Evolutionary conservation across 1,284 basidiomycete genomes (phyloP), one percentile per base, ranked within the genome.

Genomic region (Phylloporus sp.): DNA sequence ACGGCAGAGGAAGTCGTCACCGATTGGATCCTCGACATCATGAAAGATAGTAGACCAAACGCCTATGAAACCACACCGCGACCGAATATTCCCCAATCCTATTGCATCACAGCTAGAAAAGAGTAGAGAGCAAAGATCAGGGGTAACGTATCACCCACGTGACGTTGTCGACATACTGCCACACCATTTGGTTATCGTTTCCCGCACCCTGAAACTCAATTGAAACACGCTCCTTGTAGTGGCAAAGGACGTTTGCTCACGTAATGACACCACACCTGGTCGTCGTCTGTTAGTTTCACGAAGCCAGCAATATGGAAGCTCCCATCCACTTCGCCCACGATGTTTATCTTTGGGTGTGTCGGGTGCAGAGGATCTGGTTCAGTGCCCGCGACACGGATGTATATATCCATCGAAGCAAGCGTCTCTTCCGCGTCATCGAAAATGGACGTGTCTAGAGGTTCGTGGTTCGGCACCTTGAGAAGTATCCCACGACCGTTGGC

Each of bases 1-100:
- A 6, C 6, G 31, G 11, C n/a, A 47, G 10, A 20, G 2, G 22
- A 50, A 34, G 24, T 26, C 17, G 56, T 47, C 34, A 86, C 85
- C 85, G 64, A 86, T 79, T 28, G 86, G 86, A 69, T 87, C 86
- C 39, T 81, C 82, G 2, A 58, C 64, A 34, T 90, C 87, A 64
- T 92, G 90, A 49, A 86, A 83, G 10, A 86, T 77, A 0, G 90
- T 91, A 2, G 89, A 88, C 90, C 90, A 92, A 13, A 84, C 67
- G 0, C 90, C 90, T 18, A 91, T 70, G 2, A 88, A 80, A 22
- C 90, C 90, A 70, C 78, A 87, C 6, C 74, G 75, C 12, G 89
- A 90, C 13, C 85, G 81, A 22, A 88, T 69, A 6, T 81, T 83
- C 15, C 90, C 89, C 20, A 91, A 68, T 66, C 90, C 88, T 22